Base-by-base conservation (phyloP, 371 early-diverging fungal species). In the Rhizopus stolonifer region DNA sequence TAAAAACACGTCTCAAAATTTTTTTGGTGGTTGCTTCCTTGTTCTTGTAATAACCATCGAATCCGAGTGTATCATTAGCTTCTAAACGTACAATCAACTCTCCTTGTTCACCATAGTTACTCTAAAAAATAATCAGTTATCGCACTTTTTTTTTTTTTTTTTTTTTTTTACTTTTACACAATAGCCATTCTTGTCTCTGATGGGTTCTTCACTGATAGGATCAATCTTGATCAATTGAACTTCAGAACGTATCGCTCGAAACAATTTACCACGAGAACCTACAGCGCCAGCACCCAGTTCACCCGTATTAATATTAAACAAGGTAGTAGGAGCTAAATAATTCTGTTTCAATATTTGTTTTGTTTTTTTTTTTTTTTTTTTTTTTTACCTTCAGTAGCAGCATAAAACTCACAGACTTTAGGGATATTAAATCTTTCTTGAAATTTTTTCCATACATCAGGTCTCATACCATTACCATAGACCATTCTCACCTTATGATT, bases 401-500 rank as follows among this genome's bases (percentile, higher is more conserved):
- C 84, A 60, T 85, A 85, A 47, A 72, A 74, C 52, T 85, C 85
- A 44, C 70, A 68, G n/a, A 85, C 68, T n/a, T 64, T 61, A 3
- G 52, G 32, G 33, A 85, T 79, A 29, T 58, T 64, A 46, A 85
- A 84, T 48, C 67, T 58, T 2, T 77, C 67, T 54, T 67, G 70
- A 59, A 89, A 76, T 14, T 54, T 58, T 13, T 43, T 57, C 88
- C 88, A 89, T 17, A 87, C 75, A 52, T 89, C 89, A 7, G 80
- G 73, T 4, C 85, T 66, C 62, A 89, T 76, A 11, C 89, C 89
- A 52, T 89, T 89, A 36, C 89, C 89, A 36, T 84, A 77, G 10
- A 77, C 73, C 21, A 81, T 33, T 10, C 82, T 69, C 3, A 84
- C 56, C 8, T 61, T 49, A 47, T 82, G 77, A 7, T 69, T 55